phyloP scores from a whole-genome alignment of 2,329 filamentous ascomycete genomes.

The Pyrenophora seminiperda region DNA sequence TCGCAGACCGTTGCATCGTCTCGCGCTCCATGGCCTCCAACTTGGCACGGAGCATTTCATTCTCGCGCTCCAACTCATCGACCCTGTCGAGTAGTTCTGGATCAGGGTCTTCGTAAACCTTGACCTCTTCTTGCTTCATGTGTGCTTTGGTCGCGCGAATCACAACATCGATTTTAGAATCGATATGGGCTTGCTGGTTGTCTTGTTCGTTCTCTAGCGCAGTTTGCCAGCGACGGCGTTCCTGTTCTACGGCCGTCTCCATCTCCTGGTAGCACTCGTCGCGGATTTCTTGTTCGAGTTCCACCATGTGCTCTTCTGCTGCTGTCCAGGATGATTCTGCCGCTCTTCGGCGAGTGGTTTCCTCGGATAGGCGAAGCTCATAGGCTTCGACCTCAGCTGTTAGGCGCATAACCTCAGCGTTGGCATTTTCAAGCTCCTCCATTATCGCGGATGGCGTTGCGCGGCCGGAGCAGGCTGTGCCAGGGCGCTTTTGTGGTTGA shows the following conservation, averaged over 20 bases:
- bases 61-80: constrained; percentile 53
- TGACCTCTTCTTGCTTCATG: constrained; percentile 49
- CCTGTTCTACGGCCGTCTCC: constrained; percentile 74
- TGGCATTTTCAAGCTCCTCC: constrained; percentile 80
- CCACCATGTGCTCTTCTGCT: constrained; percentile 67
- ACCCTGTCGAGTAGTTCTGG: constrained; percentile 45
- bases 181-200: constrained; percentile 80
- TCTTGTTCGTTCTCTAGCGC: constrained; percentile 78
- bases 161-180: constrained; percentile 81
- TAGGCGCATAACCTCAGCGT: constrained; percentile 80
- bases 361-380: constrained; percentile 69
- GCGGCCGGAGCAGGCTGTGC: constrained; percentile 48
- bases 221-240: constrained; percentile 80
- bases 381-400: constrained; percentile 77
- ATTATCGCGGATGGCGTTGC: constrained; percentile 52
- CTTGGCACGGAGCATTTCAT: constrained; percentile 46
- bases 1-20: constrained; percentile 43
- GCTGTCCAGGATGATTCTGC: constrained; percentile 75
- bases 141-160: constrained; percentile 58
- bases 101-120: constrained; percentile 51
- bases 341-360: constrained; percentile 71
- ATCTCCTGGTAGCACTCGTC: constrained; percentile 90
- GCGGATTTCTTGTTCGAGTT: constrained; percentile 82
- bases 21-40: constrained; percentile 51
- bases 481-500: constrained; percentile 37